Conservation (phyloP, 345 rosid species). For the Barbarea vulgaris region DNA sequence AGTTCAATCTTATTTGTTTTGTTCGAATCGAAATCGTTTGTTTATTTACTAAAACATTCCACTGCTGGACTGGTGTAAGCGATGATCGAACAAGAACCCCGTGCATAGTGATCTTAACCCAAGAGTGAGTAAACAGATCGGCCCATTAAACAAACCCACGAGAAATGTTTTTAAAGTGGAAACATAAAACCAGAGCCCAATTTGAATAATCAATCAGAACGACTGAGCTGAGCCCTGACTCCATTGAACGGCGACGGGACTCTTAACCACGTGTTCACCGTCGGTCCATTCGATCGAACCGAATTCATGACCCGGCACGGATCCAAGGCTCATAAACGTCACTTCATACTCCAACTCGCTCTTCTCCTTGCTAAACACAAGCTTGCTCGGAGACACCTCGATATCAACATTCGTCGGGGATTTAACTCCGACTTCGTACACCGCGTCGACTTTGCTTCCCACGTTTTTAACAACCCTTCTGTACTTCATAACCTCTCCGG, state of each 20-base stretch:
- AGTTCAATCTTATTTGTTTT: background rate
- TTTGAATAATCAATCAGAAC: conserved; percentile 26
- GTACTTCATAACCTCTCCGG: conserved; percentile 46
- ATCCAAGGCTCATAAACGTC: conserved; percentile 51
- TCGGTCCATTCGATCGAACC: conserved; percentile 87
- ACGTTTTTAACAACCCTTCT: conserved; percentile 71
- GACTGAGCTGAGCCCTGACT: conserved; percentile 49
- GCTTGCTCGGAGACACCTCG: conserved; percentile 63
- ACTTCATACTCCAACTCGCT: conserved; percentile 58
- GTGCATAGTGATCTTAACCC: conserved; percentile 17
- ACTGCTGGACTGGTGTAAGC: background rate
- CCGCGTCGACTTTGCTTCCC: conserved; percentile 55
- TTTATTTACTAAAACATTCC: background rate
- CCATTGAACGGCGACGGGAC: conserved; percentile 74
- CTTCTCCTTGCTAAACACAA: conserved; percentile 57
- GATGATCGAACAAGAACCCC: background rate
- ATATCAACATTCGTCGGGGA: conserved; percentile 62
- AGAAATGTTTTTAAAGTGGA: background rate
- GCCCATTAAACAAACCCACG: conserved; percentile 10
- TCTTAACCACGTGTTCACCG: conserved; percentile 69
- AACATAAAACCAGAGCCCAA: conserved; percentile 14
- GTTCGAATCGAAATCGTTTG: background rate
- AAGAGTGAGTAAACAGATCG: background rate
- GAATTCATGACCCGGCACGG: conserved; percentile 40
- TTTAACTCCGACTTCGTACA: conserved; percentile 60